Conservation (phyloP, 768 basidiomycete species). For the Zangia roseola region DNA sequence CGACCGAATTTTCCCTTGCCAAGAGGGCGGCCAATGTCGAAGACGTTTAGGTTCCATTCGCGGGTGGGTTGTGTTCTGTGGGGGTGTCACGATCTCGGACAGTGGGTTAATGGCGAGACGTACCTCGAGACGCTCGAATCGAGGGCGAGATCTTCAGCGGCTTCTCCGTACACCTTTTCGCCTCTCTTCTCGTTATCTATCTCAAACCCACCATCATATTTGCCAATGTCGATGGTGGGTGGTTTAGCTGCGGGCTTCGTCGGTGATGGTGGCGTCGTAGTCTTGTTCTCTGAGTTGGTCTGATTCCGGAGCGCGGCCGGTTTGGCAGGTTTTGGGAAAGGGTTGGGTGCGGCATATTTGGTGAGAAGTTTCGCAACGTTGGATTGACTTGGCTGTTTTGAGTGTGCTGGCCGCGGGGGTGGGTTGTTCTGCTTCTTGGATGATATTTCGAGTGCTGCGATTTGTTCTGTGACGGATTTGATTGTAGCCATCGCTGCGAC, state of each 20-base stretch:
- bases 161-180: slow-evolving; percentile 71
- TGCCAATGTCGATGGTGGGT: slow-evolving; percentile 68
- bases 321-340: slow-evolving; percentile 29
- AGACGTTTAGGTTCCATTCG: slow-evolving; percentile 81
- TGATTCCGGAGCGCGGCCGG: slow-evolving; percentile 47
- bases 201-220: slow-evolving; percentile 97
- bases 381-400: slow-evolving; percentile 58
- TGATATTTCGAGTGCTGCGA: slow-evolving; percentile 66
- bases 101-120: slow-evolving; percentile 20
- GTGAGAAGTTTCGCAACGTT: slow-evolving; percentile 71
- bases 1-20: slow-evolving; percentile 99
- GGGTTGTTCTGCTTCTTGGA: slow-evolving; percentile 44
- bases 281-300: slow-evolving; percentile 24
- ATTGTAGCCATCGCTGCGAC: slow-evolving; percentile 43
- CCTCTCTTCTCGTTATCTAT: slow-evolving; percentile 79
- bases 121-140: slow-evolving; percentile 77
- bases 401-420: slow-evolving; percentile 30
- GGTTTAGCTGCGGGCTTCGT: slow-evolving; percentile 23
- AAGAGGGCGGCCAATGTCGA: slow-evolving; percentile 93
- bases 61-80: slow-evolving; percentile 69
- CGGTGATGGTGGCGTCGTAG: slow-evolving; percentile 25
- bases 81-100: neutral
- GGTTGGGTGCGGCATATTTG: slow-evolving; percentile 70
- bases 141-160: slow-evolving; percentile 77
- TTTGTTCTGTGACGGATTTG: slow-evolving; percentile 58